Evolutionary conservation across 129 eudicot species (phyloP).

Genomic region (Flaveria brownii): DNA sequence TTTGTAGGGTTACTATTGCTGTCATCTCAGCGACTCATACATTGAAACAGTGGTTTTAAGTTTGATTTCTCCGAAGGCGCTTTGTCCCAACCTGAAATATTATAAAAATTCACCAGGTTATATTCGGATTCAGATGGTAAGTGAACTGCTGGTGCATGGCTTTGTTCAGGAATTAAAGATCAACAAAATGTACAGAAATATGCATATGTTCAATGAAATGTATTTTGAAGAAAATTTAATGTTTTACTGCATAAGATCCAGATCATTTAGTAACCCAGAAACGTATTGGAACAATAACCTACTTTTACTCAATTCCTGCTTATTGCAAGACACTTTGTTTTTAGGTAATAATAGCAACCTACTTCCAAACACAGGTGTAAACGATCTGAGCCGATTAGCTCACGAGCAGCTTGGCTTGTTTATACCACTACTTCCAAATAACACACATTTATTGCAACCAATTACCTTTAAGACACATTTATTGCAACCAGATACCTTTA

Average conservation of each 20-base stretch:
- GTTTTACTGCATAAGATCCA: background rate
- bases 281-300: background rate
- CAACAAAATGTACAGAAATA: background rate
- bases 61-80: constrained; percentile 53
- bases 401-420: background rate
- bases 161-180: background rate
- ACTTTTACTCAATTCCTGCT: background rate
- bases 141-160: background rate
- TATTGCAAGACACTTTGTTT: background rate
- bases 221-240: background rate
- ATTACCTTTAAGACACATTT: background rate
- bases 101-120: constrained; percentile 5
- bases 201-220: background rate
- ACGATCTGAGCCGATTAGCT: background rate
- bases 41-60: constrained; percentile 3
- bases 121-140: background rate
- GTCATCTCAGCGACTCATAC: constrained; percentile 9
- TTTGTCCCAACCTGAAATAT: constrained; percentile 68
- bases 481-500: background rate
- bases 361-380: no score
- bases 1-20: background rate
- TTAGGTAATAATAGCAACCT: background rate
- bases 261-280: background rate
- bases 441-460: background rate
- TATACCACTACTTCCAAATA: background rate